phyloP scores from a whole-genome alignment of 148 eudicot species.

The Silene conica region DNA sequence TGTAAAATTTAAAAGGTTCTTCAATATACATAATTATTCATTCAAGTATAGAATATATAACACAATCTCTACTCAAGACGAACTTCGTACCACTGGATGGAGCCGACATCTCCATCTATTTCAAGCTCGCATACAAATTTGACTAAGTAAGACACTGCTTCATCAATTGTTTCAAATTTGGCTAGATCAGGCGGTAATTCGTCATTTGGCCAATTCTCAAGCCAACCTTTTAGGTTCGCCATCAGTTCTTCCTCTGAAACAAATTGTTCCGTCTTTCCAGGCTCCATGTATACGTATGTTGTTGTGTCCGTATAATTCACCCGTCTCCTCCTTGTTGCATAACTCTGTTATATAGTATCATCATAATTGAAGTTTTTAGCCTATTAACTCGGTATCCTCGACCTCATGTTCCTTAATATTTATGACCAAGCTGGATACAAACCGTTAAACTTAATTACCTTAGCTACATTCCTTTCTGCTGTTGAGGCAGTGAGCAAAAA shows the following conservation, averaged over 20 bases:
- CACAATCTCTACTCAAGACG: conserved; percentile 40
- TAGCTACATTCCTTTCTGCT: neutral
- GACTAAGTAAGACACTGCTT: conserved; percentile 62
- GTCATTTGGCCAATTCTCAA: conserved; percentile 70
- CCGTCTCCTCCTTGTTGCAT: conserved; percentile 52
- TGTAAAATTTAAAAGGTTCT: too few relatives aligned
- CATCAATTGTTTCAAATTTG: conserved; percentile 52
- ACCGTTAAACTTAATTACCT: conserved; percentile 11
- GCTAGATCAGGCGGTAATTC: conserved; percentile 75
- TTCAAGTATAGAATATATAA: too few relatives aligned
- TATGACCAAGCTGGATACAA: too few relatives aligned
- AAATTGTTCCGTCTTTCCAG: conserved; percentile 67
- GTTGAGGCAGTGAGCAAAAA: neutral
- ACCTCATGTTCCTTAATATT: too few relatives aligned
- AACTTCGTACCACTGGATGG: conserved; percentile 83
- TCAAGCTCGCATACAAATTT: conserved; percentile 87
- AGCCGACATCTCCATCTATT: conserved; percentile 85
- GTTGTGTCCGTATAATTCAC: conserved; percentile 42
- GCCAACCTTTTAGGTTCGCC: conserved; percentile 56
- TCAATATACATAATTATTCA: too few relatives aligned
- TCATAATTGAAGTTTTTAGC: neutral
- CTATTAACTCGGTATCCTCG: too few relatives aligned
- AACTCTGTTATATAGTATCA: conserved; percentile 5
- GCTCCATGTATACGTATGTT: conserved; percentile 74
- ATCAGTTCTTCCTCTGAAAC: conserved; percentile 68